These are phyloP conservation scores for Fusarium irregulare DNA, from an alignment of 2,329 filamentous ascomycete species.

Conservation along the genomic window DNA sequence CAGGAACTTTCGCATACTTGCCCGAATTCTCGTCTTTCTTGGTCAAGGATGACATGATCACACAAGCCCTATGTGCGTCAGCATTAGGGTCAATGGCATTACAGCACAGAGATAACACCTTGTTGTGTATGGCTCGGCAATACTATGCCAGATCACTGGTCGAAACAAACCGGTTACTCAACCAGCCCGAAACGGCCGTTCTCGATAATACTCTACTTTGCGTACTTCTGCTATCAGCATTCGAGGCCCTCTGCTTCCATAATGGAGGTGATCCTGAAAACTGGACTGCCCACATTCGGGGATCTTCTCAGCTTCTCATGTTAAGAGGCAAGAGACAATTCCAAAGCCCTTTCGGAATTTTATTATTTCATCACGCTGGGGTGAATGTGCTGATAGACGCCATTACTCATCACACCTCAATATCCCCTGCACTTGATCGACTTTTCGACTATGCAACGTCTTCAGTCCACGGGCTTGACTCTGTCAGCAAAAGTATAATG, in stretches of 20 bases:
- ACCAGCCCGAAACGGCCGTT: neutral
- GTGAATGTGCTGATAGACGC: neutral
- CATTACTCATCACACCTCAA: neutral
- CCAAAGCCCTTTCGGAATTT: neutral
- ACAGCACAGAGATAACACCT: neutral
- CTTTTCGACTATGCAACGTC: neutral
- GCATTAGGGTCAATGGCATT: conserved; percentile 4
- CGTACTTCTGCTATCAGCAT: neutral
- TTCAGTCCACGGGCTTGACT: neutral
- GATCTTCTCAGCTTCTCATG: neutral
- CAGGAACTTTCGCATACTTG: neutral
- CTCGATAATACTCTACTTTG: neutral
- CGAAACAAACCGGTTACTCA: neutral
- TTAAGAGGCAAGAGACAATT: neutral
- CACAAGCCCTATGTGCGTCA: neutral
- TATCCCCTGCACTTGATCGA: neutral
- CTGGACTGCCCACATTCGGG: neutral
- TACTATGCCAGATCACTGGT: neutral
- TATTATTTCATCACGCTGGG: neutral
- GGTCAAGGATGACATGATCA: neutral
- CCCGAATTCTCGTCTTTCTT: neutral
- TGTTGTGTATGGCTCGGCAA: neutral
- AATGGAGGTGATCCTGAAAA: neutral
- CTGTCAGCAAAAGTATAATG: neutral
- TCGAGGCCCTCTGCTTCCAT: neutral